phyloP scores from a whole-genome alignment of 2,329 filamentous ascomycete species.

The Talaromyces pinophilus region DNA sequence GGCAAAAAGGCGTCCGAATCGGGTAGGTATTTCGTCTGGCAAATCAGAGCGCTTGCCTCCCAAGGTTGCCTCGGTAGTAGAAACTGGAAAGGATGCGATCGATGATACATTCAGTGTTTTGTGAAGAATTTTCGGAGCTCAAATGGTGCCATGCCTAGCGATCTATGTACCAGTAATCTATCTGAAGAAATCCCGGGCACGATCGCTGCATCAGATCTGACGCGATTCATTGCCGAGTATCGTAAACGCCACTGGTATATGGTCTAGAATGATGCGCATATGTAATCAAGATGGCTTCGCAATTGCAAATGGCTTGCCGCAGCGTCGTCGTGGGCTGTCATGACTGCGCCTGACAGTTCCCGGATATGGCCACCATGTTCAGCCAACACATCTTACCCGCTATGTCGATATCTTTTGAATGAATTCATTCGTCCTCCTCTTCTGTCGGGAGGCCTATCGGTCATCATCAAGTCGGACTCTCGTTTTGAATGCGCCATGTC shows the following conservation, averaged over 20 bases:
- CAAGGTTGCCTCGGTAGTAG: too few relatives aligned
- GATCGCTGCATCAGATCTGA: not conserved
- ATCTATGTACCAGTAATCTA: not conserved
- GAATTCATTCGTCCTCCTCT: not conserved
- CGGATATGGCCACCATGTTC: not conserved
- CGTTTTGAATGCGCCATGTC: not conserved
- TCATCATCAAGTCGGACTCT: not conserved
- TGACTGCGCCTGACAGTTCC: not conserved
- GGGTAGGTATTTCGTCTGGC: too few relatives aligned
- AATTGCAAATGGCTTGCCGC: not conserved
- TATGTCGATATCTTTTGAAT: not conserved
- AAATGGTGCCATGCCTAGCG: not conserved
- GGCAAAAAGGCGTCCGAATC: too few relatives aligned
- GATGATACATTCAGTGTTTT: not conserved
- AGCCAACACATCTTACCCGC: not conserved
- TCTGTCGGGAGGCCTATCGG: not conserved
- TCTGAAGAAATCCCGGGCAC: not conserved
- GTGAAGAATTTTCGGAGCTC: not conserved
- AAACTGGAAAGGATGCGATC: too few relatives aligned
- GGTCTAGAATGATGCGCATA: not conserved
- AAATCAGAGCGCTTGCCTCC: too few relatives aligned
- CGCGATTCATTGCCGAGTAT: not conserved
- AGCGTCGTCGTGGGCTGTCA: not conserved
- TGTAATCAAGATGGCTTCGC: not conserved
- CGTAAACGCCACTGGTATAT: not conserved